Conservation (phyloP, 495 filamentous ascomycete species). For the Glonium stellatum region DNA sequence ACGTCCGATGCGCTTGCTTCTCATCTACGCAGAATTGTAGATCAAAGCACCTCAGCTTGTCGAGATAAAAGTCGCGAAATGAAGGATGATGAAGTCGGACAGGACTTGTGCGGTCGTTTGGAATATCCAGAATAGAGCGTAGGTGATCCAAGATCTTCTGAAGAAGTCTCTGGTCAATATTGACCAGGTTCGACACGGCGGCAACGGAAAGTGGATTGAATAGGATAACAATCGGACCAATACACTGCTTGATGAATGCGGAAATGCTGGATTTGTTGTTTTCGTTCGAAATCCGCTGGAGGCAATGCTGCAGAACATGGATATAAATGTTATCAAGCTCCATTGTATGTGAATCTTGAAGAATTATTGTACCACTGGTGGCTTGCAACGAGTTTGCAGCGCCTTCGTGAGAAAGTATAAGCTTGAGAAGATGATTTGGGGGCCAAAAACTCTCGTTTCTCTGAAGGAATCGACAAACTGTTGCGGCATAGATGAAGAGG, state of each 20-base stretch:
- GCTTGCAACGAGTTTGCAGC: not conserved
- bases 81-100: conserved; percentile 42
- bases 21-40: conserved; percentile 38
- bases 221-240: too few relatives aligned
- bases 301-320: conserved; percentile 12
- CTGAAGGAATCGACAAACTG: conserved; percentile 16
- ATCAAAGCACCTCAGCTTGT: conserved; percentile 15
- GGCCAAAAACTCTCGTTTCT: not conserved
- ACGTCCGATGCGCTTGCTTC: conserved; percentile 28
- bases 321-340: conserved; percentile 18
- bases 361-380: not conserved
- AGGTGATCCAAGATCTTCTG: conserved; percentile 1
- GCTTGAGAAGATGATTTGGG: not conserved
- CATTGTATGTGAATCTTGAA: conserved; percentile 1
- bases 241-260: too few relatives aligned
- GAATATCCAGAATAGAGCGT: conserved; percentile 35
- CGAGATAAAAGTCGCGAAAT: conserved; percentile 46
- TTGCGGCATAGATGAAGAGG: conserved; percentile 25
- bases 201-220: too few relatives aligned
- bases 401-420: too few relatives aligned
- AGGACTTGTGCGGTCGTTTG: conserved; percentile 23
- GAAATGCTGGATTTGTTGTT: not conserved
- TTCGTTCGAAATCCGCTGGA: conserved; percentile 1
- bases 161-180: too few relatives aligned
- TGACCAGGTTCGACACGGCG: too few relatives aligned